phyloP scores from a whole-genome alignment of 345 rosid genomes.

The Ailanthus altissimus region DNA sequence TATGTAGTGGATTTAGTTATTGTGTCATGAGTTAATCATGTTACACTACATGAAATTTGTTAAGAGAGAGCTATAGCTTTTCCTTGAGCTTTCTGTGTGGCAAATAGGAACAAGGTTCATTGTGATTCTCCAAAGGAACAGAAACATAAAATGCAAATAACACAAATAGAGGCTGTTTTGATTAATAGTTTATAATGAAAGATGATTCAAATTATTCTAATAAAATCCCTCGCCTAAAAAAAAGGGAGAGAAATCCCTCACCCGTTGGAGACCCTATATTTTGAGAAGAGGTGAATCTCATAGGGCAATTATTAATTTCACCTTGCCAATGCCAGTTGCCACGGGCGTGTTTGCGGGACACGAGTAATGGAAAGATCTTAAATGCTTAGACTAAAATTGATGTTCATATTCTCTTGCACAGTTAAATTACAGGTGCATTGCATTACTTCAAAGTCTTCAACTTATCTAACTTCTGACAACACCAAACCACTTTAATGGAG shows the following conservation, averaged over 20 bases:
- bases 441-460: background rate
- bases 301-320: conserved; percentile 1
- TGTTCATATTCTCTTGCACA: no score
- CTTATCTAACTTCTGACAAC: conserved; percentile 47
- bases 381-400: conserved; percentile 8
- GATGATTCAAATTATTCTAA: no score
- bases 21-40: no score
- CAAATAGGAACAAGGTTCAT: background rate
- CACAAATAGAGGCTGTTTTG: background rate
- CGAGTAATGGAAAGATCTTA: background rate
- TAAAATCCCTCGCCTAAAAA: no score
- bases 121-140: no score
- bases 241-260: no score
- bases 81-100: background rate
- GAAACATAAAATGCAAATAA: no score
- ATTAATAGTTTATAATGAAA: background rate
- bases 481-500: conserved; percentile 43
- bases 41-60: no score
- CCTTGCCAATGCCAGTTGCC: background rate
- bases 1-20: no score
- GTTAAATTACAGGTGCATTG: background rate
- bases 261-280: background rate
- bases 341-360: background rate
- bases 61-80: no score
- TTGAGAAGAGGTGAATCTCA: background rate